A percentile compares a stretch with the other conserved stretches of the same genome.
phyloP scores from a whole-genome alignment of 441 rosid species.

The Manihot esculenta region DNA sequence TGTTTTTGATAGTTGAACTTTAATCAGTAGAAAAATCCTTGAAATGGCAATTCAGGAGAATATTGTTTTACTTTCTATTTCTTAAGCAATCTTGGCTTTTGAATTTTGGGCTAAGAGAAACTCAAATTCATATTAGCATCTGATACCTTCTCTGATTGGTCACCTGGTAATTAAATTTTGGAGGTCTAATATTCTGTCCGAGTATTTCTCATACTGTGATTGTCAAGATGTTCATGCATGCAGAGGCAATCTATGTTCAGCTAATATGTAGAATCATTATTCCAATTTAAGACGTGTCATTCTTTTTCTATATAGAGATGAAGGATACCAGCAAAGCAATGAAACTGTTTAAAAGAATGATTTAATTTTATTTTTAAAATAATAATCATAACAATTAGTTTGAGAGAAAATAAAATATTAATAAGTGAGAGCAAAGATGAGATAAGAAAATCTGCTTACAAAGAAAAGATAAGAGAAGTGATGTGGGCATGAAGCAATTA shows the following conservation, averaged over 20 bases:
- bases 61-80: not conserved
- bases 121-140: not conserved
- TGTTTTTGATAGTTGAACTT: not conserved
- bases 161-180: not conserved
- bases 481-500: not conserved
- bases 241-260: not conserved
- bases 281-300: not conserved
- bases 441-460: slow-evolving; percentile 11
- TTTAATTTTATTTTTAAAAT: too few species aligned
- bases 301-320: too few species aligned
- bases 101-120: not conserved
- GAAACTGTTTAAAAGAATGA: too few species aligned
- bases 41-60: not conserved
- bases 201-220: too few species aligned
- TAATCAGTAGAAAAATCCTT: not conserved
- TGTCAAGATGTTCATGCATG: too few species aligned
- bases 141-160: not conserved
- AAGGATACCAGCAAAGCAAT: too few species aligned
- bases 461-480: not conserved
- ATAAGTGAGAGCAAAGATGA: slow-evolving; percentile 2
- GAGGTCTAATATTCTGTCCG: too few species aligned
- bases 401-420: too few species aligned
- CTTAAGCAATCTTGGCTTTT: not conserved
- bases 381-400: too few species aligned
- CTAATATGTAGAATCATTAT: not conserved